A percentile compares a stretch with the other conserved stretches of the same genome.
Evolutionary conservation across 129 eudicot genomes (phyloP).

Genomic region (carrot (Daucus carota)): DNA sequence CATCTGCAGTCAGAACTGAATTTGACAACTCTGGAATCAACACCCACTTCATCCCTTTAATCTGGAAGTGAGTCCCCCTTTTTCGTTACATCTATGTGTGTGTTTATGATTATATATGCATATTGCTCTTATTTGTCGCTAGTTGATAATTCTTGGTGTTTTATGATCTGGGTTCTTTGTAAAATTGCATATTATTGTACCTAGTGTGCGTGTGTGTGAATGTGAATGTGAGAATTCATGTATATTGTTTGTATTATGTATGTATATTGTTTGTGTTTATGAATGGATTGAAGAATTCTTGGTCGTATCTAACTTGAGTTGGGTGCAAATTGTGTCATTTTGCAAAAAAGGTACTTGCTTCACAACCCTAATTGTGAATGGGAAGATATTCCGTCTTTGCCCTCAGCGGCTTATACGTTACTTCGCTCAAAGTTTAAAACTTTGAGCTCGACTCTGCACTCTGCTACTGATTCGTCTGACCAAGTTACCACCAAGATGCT

Average conservation of each 20-base stretch:
- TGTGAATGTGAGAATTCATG: not conserved
- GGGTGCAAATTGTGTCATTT: not conserved
- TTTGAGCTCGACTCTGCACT: slow-evolving; percentile 55
- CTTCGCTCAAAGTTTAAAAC: slow-evolving; percentile 63
- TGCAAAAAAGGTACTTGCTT: slow-evolving; percentile 40
- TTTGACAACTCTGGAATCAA: slow-evolving; percentile 66
- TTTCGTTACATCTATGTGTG: no score
- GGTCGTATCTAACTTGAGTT: not conserved
- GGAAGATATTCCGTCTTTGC: slow-evolving; percentile 79
- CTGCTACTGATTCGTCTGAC: slow-evolving; percentile 59
- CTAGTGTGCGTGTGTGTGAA: not conserved
- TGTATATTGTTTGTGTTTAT: not conserved
- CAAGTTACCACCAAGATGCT: slow-evolving; percentile 89
- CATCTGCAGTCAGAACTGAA: slow-evolving; percentile 47
- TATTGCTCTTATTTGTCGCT: no score
- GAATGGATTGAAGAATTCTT: not conserved
- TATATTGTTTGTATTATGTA: no score
- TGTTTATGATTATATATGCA: no score
- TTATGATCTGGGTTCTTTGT: not conserved
- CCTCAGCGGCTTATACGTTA: slow-evolving; percentile 67
- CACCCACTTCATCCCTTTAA: slow-evolving; percentile 65
- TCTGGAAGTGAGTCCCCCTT: slow-evolving; percentile 60
- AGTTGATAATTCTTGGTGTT: not conserved
- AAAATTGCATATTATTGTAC: not conserved
- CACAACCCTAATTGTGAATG: slow-evolving; percentile 81